A percentile compares a stretch with the other conserved stretches of the same genome.
These are phyloP conservation scores for Venturia aucupariae DNA, from an alignment of 2,329 filamentous ascomycete genomes.

Conservation along the genomic window DNA sequence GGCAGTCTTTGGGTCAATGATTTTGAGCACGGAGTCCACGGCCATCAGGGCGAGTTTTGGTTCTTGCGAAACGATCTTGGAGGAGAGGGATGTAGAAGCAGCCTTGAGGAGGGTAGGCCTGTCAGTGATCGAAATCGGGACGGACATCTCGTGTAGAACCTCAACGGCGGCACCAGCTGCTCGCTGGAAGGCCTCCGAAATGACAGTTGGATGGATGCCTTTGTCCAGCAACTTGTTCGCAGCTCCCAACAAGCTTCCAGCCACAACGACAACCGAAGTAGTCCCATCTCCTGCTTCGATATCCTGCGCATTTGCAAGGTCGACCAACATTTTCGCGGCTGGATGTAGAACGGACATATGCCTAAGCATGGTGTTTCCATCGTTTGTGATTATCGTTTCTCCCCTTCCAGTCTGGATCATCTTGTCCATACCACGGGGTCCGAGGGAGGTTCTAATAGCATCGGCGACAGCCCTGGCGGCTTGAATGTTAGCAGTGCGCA, in stretches of 20 bases:
- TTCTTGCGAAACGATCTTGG: slow-evolving; percentile 97
- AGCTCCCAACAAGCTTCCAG: slow-evolving; percentile 85
- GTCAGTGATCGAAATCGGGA: slow-evolving; percentile 82
- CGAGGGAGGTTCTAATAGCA: slow-evolving; percentile 92
- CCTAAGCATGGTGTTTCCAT: slow-evolving; percentile 97
- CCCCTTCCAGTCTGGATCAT: slow-evolving; percentile 97
- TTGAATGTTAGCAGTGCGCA: slow-evolving; percentile 92
- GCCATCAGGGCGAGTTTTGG: slow-evolving; percentile 97
- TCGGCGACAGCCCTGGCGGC: slow-evolving; percentile 96
- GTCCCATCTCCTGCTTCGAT: slow-evolving; percentile 98
- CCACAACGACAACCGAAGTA: slow-evolving; percentile 96
- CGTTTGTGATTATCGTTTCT: slow-evolving; percentile 98
- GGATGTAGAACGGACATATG: slow-evolving; percentile 99
- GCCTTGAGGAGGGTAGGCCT: slow-evolving; percentile 88
- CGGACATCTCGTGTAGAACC: slow-evolving; percentile 89
- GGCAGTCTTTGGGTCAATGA: slow-evolving; percentile 89
- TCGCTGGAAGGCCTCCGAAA: slow-evolving; percentile 94
- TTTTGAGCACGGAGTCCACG: slow-evolving; percentile 90
- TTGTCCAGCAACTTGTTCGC: slow-evolving; percentile 86
- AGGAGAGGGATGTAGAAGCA: slow-evolving; percentile 91
- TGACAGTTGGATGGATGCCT: slow-evolving; percentile 92
- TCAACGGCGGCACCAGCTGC: slow-evolving; percentile 82
- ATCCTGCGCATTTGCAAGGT: slow-evolving; percentile 93
- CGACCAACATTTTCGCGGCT: slow-evolving; percentile 98
- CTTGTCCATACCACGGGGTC: slow-evolving; percentile 97